Conservation (phyloP, 495 filamentous ascomycete species). For the Rhypophila decipiens region DNA sequence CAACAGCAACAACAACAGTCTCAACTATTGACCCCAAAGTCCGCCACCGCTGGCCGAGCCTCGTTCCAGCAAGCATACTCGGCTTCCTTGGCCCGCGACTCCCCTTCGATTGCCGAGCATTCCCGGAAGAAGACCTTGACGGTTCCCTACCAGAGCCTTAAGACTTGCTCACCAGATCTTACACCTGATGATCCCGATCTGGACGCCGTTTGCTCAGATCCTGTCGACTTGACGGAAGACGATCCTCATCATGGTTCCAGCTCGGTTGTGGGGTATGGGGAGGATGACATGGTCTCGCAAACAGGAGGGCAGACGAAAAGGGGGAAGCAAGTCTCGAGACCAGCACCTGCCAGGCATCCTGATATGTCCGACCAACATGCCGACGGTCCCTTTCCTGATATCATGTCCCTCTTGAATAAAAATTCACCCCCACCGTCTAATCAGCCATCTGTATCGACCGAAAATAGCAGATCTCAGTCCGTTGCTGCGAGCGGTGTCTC, state of each 20-base stretch:
- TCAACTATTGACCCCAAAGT: conserved; percentile 27
- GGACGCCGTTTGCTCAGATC: conserved; percentile 36
- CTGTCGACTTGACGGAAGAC: conserved; percentile 67
- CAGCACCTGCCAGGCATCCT: no score
- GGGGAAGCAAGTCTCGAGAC: not conserved
- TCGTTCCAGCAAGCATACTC: conserved; percentile 30
- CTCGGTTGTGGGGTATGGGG: conserved; percentile 36
- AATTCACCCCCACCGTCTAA: conserved; percentile 6
- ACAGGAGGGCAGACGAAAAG: conserved; percentile 57
- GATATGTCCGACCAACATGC: conserved; percentile 37
- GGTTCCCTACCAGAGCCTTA: not conserved
- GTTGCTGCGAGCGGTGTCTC: not conserved
- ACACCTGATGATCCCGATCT: conserved; percentile 4
- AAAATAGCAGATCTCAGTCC: not conserved
- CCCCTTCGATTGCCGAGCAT: conserved; percentile 1
- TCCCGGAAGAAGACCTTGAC: conserved; percentile 1
- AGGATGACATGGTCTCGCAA: conserved; percentile 51
- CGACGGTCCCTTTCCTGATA: conserved; percentile 35
- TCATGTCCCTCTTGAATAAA: conserved; percentile 26
- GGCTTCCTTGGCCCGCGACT: conserved; percentile 14
- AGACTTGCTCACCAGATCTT: not conserved
- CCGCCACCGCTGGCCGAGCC: conserved; percentile 18
- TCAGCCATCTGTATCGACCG: not conserved
- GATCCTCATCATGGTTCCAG: conserved; percentile 32
- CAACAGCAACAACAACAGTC: conserved; percentile 24